Conservation (phyloP, 352 stramenopile genomes). For the Phytopythium mirpurense region DNA sequence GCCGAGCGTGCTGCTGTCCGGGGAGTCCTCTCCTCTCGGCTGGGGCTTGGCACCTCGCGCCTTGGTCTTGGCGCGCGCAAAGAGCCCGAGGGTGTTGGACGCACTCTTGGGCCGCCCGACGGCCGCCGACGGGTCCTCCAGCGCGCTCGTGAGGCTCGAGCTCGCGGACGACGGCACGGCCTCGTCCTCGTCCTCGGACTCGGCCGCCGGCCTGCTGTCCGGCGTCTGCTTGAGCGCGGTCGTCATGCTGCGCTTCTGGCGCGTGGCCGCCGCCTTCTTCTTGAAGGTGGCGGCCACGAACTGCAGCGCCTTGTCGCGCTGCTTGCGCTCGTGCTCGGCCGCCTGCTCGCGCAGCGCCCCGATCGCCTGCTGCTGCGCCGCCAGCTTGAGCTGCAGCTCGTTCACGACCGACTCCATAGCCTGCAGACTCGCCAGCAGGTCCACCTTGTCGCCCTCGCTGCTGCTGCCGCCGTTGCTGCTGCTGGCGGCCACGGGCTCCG, state of each 20-base stretch:
- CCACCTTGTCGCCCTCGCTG: constrained; percentile 13
- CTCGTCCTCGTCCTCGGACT: constrained; percentile 23
- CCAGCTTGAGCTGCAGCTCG: constrained; percentile 46
- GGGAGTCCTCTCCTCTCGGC: constrained; percentile 5
- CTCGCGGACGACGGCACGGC: constrained; percentile 15
- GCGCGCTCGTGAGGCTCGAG: constrained; percentile 15
- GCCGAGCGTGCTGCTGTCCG: background rate
- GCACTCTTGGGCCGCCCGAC: constrained; percentile 21
- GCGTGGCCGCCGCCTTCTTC: constrained; percentile 9
- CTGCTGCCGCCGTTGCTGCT: background rate
- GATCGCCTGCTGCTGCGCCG: constrained; percentile 37
- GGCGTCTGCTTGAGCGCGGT: constrained; percentile 4
- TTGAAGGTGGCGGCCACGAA: constrained; percentile 13
- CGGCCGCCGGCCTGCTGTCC: constrained; percentile 12
- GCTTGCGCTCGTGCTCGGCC: constrained; percentile 21
- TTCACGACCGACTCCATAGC: constrained; percentile 49
- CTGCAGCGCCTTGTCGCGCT: constrained; percentile 23
- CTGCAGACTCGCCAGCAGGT: constrained; percentile 31
- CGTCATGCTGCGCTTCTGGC: constrained; percentile 20
- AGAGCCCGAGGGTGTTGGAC: constrained; percentile 42
- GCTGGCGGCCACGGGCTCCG: no score
- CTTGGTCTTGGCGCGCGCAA: constrained; percentile 37
- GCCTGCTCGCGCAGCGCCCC: constrained; percentile 27
- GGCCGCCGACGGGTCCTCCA: constrained; percentile 7
- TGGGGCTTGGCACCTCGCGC: no score